A percentile compares a stretch with the other conserved stretches of the same genome.
Conservation (phyloP, 164 flowering plant species). For the Sedum album region DNA sequence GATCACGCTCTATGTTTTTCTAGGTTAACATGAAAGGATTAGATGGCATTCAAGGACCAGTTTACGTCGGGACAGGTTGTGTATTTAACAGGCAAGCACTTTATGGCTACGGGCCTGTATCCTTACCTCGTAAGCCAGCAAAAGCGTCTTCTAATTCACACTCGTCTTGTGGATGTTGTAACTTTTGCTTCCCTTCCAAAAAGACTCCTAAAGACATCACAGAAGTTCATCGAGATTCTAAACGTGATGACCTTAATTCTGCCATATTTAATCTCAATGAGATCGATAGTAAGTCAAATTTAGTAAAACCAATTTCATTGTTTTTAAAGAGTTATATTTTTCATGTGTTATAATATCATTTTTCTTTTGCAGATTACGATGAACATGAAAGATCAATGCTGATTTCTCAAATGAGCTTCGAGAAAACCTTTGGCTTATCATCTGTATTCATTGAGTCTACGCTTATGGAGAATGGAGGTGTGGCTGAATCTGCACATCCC, state of each 20-base stretch:
- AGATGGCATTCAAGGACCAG: constrained; percentile 98
- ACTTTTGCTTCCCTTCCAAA: constrained; percentile 57
- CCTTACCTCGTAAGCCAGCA: constrained; percentile 44
- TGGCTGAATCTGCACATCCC: constrained; percentile 69
- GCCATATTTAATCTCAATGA: constrained; percentile 93
- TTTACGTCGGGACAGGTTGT: constrained; percentile 97
- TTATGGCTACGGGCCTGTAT: constrained; percentile 87
- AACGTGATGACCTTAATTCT: constrained; percentile 81
- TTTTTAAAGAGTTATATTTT: background rate
- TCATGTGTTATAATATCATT: background rate
- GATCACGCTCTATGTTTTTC: constrained; percentile 7
- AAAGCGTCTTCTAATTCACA: constrained; percentile 59
- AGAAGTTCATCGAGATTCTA: constrained; percentile 67
- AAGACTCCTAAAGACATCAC: constrained; percentile 64
- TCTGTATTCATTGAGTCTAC: constrained; percentile 93
- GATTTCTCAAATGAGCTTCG: constrained; percentile 88
- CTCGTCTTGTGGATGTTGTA: constrained; percentile 48
- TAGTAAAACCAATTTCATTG: background rate
- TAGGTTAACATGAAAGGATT: constrained; percentile 98
- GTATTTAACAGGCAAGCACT: constrained; percentile 93
- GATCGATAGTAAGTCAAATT: constrained; percentile 61
- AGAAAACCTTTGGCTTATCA: constrained; percentile 90
- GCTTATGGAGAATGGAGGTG: constrained; percentile 88
- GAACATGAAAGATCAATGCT: constrained; percentile 84
- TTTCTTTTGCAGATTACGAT: constrained; percentile 60